Percentiles rank a stretch among this genome's conserved stretches.
Conservation (phyloP, 371 early-diverging fungal genomes). For the Mortierella sp. region DNA sequence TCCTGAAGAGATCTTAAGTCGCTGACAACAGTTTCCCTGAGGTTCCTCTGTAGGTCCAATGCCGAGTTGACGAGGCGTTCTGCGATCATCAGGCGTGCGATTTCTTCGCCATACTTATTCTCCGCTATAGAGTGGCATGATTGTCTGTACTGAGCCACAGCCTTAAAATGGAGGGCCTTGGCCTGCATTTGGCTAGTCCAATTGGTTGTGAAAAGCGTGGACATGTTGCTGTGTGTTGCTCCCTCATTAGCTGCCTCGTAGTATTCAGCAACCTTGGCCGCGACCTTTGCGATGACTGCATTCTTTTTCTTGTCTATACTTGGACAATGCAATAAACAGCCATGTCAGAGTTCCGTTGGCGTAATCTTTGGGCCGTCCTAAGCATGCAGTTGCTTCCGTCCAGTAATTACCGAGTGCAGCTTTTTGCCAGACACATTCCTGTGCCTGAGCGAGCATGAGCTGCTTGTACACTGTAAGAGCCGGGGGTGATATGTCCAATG, state of each 20-base stretch:
- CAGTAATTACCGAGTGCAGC: constrained; percentile 63
- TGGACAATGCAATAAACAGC: background rate
- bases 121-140: constrained; percentile 74
- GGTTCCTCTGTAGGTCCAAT: constrained; percentile 50
- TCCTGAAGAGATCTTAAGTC: constrained; percentile 61
- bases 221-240: constrained; percentile 64
- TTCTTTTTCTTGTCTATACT: constrained; percentile 77
- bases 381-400: background rate
- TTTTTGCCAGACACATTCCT: constrained; percentile 88
- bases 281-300: constrained; percentile 79
- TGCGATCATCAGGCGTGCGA: constrained; percentile 77
- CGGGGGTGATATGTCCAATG: constrained; percentile 66
- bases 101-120: constrained; percentile 87
- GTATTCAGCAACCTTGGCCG: constrained; percentile 74
- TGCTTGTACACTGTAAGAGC: constrained; percentile 72
- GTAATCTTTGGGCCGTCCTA: background rate
- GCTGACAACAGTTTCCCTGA: constrained; percentile 52
- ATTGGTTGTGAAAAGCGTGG: constrained; percentile 53
- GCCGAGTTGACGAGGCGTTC: constrained; percentile 60
- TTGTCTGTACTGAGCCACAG: constrained; percentile 82
- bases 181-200: constrained; percentile 77
- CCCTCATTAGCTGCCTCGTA: constrained; percentile 76
- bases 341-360: background rate
- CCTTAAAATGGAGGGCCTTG: constrained; percentile 77
- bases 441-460: constrained; percentile 91